Conservation (phyloP, 2,329 filamentous ascomycete genomes). For the Coniochaeta ligniaria region DNA sequence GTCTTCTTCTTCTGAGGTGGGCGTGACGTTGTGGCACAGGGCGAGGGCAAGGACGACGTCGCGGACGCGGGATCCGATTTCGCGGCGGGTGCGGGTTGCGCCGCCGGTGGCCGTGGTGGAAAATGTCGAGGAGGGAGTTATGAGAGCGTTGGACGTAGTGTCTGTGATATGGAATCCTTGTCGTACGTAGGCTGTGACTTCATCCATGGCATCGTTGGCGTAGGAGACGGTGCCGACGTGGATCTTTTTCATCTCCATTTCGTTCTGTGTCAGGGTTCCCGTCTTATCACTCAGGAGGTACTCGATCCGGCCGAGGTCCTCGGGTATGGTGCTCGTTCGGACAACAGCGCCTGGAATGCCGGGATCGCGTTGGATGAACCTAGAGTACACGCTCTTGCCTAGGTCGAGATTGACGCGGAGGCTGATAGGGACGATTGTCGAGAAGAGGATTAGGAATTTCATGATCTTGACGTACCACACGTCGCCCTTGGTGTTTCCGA, state of each 20-base stretch:
- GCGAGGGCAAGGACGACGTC: conserved; percentile 90
- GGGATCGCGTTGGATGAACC: conserved; percentile 86
- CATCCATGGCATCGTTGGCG: conserved; percentile 97
- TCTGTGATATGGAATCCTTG: conserved; percentile 66
- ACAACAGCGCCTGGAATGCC: conserved; percentile 91
- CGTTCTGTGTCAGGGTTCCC: conserved; percentile 94
- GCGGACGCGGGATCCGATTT: conserved; percentile 87
- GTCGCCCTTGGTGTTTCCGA: conserved; percentile 57
- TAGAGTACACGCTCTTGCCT: conserved; percentile 93
- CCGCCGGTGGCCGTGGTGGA: conserved; percentile 51
- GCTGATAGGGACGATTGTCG: conserved; percentile 97
- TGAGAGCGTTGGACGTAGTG: conserved; percentile 42
- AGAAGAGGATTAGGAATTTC: conserved; percentile 96
- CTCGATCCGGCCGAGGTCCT: conserved; percentile 91
- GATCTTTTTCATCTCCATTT: conserved; percentile 98
- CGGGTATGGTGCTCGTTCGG: conserved; percentile 92
- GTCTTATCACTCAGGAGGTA: conserved; percentile 97
- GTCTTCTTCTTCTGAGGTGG: conserved; percentile 76
- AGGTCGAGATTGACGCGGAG: conserved; percentile 93
- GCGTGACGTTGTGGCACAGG: conserved; percentile 95
- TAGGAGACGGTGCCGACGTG: conserved; percentile 98
- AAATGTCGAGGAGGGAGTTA: conserved; percentile 70
- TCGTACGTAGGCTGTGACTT: conserved; percentile 77
- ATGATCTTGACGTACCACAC: conserved; percentile 96
- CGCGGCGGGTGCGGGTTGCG: conserved; percentile 77